phyloP scores from a whole-genome alignment of 2,329 filamentous ascomycete species.

The Colletotrichum sp. region DNA sequence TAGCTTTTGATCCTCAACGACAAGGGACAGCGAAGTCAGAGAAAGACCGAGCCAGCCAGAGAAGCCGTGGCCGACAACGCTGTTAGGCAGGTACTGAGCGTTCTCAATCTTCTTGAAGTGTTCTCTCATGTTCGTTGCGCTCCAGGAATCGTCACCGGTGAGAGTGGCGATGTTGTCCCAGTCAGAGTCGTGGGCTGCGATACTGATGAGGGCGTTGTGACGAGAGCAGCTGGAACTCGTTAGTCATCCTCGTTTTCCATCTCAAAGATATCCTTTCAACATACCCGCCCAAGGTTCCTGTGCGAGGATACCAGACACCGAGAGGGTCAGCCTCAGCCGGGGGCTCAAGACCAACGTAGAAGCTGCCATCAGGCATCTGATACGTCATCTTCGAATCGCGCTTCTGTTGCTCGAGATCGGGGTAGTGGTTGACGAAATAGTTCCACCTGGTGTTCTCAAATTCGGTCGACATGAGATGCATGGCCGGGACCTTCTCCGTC shows the following conservation, averaged over 20 bases:
- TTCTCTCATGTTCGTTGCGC: constrained; percentile 61
- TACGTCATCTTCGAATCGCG: constrained; percentile 55
- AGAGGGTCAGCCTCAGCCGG: constrained; percentile 26
- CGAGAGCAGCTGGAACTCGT: constrained; percentile 37
- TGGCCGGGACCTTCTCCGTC: constrained; percentile 7
- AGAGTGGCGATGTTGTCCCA: constrained; percentile 61
- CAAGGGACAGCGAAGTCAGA: constrained; percentile 2
- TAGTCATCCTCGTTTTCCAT: background rate
- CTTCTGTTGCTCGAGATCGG: constrained; percentile 49
- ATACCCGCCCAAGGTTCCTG: constrained; percentile 50
- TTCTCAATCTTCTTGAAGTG: constrained; percentile 63
- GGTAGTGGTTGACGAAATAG: constrained; percentile 56
- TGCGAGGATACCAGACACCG: constrained; percentile 44
- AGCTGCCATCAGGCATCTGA: constrained; percentile 35
- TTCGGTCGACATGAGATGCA: constrained; percentile 19
- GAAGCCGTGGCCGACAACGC: constrained; percentile 51
- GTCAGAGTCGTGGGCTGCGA: constrained; percentile 64
- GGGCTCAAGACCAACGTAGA: constrained; percentile 29
- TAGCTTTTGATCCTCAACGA: constrained; percentile 13
- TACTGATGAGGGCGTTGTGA: constrained; percentile 65
- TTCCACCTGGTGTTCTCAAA: constrained; percentile 17
- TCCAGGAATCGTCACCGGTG: constrained; percentile 66
- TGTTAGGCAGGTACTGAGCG: constrained; percentile 51
- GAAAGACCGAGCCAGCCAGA: constrained; percentile 51
- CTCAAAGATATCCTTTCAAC: background rate